A percentile compares a stretch with the other conserved stretches of the same genome.
phyloP scores from a whole-genome alignment of 148 eudicot species.

The Nepenthes gracilis region DNA sequence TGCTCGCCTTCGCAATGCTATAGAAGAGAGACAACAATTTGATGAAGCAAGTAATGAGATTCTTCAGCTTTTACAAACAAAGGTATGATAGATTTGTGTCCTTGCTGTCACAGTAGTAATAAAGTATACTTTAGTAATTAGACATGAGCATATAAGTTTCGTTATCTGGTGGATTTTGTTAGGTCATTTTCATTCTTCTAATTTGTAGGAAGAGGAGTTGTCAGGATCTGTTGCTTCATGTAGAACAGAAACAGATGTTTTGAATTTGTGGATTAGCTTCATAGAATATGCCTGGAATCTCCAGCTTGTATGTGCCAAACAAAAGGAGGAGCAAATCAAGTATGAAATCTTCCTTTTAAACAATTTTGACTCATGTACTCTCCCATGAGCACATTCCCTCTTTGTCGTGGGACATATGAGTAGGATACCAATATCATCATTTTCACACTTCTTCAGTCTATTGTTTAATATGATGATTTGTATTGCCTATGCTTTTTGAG shows the following conservation, averaged over 20 bases:
- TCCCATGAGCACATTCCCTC: background rate
- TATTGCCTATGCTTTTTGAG: background rate
- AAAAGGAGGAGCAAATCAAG: conserved; percentile 26
- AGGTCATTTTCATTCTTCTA: background rate
- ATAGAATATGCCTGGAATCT: conserved; percentile 30
- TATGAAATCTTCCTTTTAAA: conserved; percentile 11
- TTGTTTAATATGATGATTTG: background rate
- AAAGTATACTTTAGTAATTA: background rate
- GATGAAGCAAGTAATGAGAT: conserved; percentile 35
- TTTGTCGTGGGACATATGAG: no score
- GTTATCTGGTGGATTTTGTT: background rate
- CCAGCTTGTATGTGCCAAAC: conserved; percentile 22
- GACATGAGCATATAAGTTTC: background rate
- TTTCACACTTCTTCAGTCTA: background rate
- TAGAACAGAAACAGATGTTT: conserved; percentile 28
- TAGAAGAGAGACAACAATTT: conserved; percentile 42
- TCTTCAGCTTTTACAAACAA: conserved; percentile 26
- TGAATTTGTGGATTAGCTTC: conserved; percentile 27
- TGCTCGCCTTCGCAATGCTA: conserved; percentile 35
- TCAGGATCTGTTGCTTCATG: conserved; percentile 27
- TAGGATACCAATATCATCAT: background rate
- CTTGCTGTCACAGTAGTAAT: background rate
- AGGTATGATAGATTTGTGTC: conserved; percentile 13
- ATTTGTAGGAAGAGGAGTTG: conserved; percentile 35
- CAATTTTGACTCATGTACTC: background rate